Conservation (phyloP, 2,329 filamentous ascomycete genomes). For the Verticillium dahliae region DNA sequence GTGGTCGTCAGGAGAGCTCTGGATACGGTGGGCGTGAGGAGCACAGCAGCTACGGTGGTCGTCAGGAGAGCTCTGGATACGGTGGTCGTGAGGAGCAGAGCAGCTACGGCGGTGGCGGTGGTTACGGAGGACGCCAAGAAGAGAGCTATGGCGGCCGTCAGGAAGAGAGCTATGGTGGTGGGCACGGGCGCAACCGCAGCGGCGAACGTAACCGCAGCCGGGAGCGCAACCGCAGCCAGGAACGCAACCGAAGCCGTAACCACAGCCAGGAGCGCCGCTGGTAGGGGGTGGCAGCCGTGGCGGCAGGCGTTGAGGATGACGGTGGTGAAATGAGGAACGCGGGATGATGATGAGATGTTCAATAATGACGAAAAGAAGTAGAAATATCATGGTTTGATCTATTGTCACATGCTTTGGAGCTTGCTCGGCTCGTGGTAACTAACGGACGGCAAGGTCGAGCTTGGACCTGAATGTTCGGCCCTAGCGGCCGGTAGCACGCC, state of each 20-base stretch:
- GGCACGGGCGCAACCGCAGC: not conserved
- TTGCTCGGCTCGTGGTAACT: too few relatives aligned
- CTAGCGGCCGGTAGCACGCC: not conserved
- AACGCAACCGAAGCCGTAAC: not conserved
- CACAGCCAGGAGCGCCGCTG: not conserved
- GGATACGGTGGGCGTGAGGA: constrained; percentile 13
- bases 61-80: constrained; percentile 9
- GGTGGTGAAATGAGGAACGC: constrained; percentile 13
- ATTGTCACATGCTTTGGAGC: not conserved
- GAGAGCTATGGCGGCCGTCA: constrained; percentile 29
- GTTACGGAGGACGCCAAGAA: not conserved
- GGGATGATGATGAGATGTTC: constrained; percentile 16
- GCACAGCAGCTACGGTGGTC: constrained; percentile 16
- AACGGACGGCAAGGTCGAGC: not conserved
- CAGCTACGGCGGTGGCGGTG: constrained; percentile 9
- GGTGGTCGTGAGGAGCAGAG: constrained; percentile 8
- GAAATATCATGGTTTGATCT: not conserved
- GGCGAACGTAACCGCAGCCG: not conserved
- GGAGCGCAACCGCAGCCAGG: not conserved
- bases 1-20: constrained; percentile 10
- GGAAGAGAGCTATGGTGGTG: constrained; percentile 39
- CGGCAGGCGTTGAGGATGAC: not conserved
- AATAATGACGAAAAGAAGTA: constrained; percentile 19
- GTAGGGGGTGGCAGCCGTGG: not conserved
- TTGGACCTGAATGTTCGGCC: not conserved